A percentile compares a stretch with the other conserved stretches of the same genome.
Evolutionary conservation across 192 early-diverging fungal genomes (phyloP).

Genomic region (Diversispora epigaea): DNA sequence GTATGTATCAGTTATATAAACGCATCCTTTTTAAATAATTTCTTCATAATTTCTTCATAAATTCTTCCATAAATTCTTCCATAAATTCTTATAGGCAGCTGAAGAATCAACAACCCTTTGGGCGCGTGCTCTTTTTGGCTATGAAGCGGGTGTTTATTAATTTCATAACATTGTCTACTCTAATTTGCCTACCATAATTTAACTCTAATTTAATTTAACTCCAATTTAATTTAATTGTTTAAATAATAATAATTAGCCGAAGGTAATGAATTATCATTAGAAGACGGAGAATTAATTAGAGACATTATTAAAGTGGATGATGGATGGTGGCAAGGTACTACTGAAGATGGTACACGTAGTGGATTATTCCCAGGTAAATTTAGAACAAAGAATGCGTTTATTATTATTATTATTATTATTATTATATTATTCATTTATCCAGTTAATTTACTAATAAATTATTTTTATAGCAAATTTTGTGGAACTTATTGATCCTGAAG

Average conservation of each 20-base stretch:
- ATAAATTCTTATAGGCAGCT: no score
- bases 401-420: neutral
- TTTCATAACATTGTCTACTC: neutral
- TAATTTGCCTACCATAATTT: neutral
- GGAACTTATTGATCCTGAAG: conserved; percentile 30
- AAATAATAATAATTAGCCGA: conserved; percentile 30
- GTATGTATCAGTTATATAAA: no score
- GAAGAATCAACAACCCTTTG: no score
- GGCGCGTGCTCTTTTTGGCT: no score
- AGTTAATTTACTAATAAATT: no score
- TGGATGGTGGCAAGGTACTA: conserved; percentile 91
- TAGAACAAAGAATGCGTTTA: neutral
- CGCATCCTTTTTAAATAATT: no score
- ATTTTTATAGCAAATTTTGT: conserved; percentile 43
- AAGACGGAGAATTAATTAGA: conserved; percentile 79
- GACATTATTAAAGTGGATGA: conserved; percentile 81
- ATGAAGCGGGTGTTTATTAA: no score
- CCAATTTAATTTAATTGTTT: neutral
- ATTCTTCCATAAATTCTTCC: no score
- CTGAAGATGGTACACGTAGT: conserved; percentile 65
- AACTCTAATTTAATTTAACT: neutral
- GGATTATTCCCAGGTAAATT: conserved; percentile 80
- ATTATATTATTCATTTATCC: neutral
- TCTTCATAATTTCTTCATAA: no score
- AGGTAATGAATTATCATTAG: conserved; percentile 84